Percentiles rank a stretch among this genome's conserved stretches.
These are phyloP conservation scores for Aspergillus brunneoviolaceus DNA, from an alignment of 2,329 filamentous ascomycete genomes.

Conservation along the genomic window DNA sequence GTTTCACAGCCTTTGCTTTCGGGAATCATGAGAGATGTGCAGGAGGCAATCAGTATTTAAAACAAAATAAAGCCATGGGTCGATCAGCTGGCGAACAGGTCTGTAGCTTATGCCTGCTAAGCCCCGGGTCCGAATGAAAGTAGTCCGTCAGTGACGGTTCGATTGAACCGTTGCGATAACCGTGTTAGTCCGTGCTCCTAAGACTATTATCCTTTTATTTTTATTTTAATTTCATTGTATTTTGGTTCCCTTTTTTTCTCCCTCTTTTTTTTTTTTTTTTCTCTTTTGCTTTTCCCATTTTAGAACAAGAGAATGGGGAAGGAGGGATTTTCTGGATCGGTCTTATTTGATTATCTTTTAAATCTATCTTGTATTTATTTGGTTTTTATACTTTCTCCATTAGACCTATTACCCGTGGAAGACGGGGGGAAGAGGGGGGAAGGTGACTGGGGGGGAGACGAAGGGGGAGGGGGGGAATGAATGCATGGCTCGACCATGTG, in stretches of 20 bases:
- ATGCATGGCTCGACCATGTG: constrained; percentile 25
- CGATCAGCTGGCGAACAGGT: constrained; percentile 20
- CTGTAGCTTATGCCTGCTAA: constrained; percentile 22
- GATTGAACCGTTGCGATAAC: constrained; percentile 25
- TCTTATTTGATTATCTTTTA: not conserved
- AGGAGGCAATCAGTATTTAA: constrained; percentile 22
- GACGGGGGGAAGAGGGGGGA: not conserved
- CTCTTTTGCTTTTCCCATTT: constrained; percentile 4
- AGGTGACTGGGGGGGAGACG: constrained; percentile 4
- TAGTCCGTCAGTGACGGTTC: constrained; percentile 8
- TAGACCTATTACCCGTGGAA: too few relatives aligned
- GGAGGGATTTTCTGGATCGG: not conserved
- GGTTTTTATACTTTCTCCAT: not conserved
- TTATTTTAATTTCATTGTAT: constrained; percentile 2
- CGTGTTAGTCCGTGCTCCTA: constrained; percentile 21
- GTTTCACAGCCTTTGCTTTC: constrained; percentile 13
- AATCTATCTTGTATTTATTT: not conserved
- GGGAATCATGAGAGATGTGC: constrained; percentile 5
- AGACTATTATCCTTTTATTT: constrained; percentile 1
- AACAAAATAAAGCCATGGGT: constrained; percentile 16
- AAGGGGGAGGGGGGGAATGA: constrained; percentile 5
- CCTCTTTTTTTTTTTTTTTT: constrained; percentile 7
- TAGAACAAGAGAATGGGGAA: not conserved
- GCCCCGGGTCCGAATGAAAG: constrained; percentile 22
- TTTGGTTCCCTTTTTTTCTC: constrained; percentile 1